phyloP scores from a whole-genome alignment of 2,329 filamentous ascomycete species.

The Fusarium sp. region DNA sequence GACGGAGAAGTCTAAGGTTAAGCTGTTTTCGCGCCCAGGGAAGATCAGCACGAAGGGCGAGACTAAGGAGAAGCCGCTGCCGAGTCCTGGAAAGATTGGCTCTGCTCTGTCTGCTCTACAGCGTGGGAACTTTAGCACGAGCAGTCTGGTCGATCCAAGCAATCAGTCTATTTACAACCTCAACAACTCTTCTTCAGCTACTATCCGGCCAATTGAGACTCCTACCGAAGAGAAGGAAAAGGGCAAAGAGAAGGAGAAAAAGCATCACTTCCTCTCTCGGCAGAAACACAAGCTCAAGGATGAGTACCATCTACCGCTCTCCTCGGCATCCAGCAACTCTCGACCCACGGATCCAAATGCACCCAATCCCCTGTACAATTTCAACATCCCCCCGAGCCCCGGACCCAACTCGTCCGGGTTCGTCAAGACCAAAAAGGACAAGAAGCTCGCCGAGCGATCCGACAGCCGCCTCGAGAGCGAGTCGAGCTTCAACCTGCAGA shows the following conservation, averaged over 20 bases:
- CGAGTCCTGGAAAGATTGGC: constrained; percentile 75
- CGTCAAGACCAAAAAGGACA: constrained; percentile 85
- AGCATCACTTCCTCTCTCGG: constrained; percentile 79
- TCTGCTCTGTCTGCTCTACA: constrained; percentile 72
- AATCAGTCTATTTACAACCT: constrained; percentile 72
- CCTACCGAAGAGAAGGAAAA: constrained; percentile 55
- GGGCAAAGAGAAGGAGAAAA: constrained; percentile 72
- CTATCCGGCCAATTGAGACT: constrained; percentile 70
- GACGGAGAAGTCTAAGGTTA: constrained; percentile 78
- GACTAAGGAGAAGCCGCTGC: constrained; percentile 69
- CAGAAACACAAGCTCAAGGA: constrained; percentile 82
- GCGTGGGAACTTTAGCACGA: constrained; percentile 73
- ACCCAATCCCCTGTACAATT: constrained; percentile 79
- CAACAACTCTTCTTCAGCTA: constrained; percentile 78
- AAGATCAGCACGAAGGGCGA: constrained; percentile 77
- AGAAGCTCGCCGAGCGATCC: constrained; percentile 75
- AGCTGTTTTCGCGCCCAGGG: constrained; percentile 79
- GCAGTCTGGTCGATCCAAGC: constrained; percentile 69
- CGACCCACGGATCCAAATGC: constrained; percentile 76
- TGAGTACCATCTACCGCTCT: constrained; percentile 74
- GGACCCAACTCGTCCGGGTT: constrained; percentile 71
- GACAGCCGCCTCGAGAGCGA: constrained; percentile 61
- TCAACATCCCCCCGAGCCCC: constrained; percentile 76
- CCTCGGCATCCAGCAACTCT: constrained; percentile 79
- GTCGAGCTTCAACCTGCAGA: constrained; percentile 51